A percentile compares a stretch with the other conserved stretches of the same genome.
These are phyloP conservation scores for Mycogone perniciosa DNA, from an alignment of 2,329 filamentous ascomycete genomes.

Conservation along the genomic window DNA sequence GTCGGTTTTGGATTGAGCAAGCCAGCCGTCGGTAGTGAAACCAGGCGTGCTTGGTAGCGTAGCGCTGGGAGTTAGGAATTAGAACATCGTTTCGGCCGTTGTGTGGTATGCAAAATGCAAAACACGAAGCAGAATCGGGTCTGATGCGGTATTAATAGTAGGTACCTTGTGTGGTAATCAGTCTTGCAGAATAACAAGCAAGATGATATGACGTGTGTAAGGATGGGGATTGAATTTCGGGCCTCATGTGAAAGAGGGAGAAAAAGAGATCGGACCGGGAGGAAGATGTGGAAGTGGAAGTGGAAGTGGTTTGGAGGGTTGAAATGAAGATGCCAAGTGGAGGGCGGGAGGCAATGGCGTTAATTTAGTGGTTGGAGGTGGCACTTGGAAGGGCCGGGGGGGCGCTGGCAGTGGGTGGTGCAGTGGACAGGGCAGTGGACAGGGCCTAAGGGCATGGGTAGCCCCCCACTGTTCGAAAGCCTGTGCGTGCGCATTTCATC, in stretches of 20 bases:
- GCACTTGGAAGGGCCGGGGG: constrained; percentile 6
- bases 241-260: background rate
- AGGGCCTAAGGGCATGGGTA: too few relatives aligned
- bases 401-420: constrained; percentile 2
- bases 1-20: background rate
- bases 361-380: constrained; percentile 10
- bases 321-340: constrained; percentile 1
- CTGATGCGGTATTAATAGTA: too few relatives aligned
- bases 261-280: background rate
- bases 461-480: too few relatives aligned
- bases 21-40: background rate
- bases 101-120: background rate
- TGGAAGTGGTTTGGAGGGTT: background rate
- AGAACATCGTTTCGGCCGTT: background rate
- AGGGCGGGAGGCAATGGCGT: constrained; percentile 3
- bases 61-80: background rate
- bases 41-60: background rate
- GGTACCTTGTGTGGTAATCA: too few relatives aligned
- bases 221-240: background rate
- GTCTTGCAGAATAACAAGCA: too few relatives aligned
- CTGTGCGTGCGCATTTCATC: too few relatives aligned
- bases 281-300: background rate
- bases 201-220: background rate
- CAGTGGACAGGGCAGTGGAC: too few relatives aligned
- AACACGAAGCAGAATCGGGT: background rate